phyloP scores from a whole-genome alignment of 176 grass and related monocot genomes.

The Triticum urartu region DNA sequence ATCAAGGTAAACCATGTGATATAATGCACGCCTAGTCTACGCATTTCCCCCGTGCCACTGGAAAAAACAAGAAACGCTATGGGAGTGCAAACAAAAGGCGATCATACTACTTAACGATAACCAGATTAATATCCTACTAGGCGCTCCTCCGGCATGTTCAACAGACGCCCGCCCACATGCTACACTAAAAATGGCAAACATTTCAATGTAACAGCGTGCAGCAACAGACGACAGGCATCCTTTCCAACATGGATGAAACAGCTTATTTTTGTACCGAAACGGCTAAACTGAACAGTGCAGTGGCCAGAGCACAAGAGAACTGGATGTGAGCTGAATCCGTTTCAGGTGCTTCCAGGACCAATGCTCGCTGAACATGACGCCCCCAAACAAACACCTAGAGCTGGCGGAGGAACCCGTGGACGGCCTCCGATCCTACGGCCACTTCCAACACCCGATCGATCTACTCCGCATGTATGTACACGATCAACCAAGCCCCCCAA shows the following conservation, averaged over 20 bases:
- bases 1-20: background rate
- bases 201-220: constrained; percentile 27
- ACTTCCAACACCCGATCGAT: background rate
- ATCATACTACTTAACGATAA: background rate
- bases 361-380: too few relatives aligned
- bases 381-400: too few relatives aligned
- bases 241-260: background rate
- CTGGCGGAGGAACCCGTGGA: too few relatives aligned
- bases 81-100: background rate
- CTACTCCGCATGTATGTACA: background rate
- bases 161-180: background rate
- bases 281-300: background rate
- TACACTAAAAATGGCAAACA: background rate
- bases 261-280: background rate
- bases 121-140: background rate
- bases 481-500: background rate
- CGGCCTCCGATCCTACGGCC: too few relatives aligned
- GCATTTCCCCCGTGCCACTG: too few relatives aligned
- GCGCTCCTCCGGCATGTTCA: background rate
- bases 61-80: background rate
- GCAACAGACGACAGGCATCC: background rate
- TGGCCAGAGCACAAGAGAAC: background rate
- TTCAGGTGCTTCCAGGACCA: too few relatives aligned
- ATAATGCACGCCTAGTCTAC: background rate
- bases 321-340: too few relatives aligned